Evolutionary conservation across 2,329 filamentous ascomycete genomes (phyloP).

Genomic region (Aspergillus aculeatinus): DNA sequence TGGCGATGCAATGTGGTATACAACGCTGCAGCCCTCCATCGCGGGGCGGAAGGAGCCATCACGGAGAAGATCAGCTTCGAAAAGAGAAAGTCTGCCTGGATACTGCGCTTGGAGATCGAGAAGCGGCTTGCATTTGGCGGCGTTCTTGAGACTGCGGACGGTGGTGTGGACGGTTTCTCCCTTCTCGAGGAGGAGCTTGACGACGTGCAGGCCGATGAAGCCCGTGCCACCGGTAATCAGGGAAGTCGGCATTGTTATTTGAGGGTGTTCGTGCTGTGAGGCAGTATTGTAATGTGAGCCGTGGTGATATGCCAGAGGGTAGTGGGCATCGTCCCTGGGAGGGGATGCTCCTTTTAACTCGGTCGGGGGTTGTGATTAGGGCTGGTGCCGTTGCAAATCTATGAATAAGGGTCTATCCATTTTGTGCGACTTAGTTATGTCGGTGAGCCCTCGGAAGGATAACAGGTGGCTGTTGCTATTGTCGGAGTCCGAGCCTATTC

Average conservation of each 20-base stretch:
- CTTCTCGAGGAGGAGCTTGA: constrained; percentile 19
- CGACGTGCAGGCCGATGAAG: constrained; percentile 19
- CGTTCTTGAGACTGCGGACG: constrained; percentile 17
- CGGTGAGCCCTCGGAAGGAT: too few species aligned
- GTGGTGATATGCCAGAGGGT: not conserved
- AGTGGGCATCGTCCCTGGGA: not conserved
- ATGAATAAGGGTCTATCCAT: not conserved
- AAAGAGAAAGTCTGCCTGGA: constrained; percentile 22
- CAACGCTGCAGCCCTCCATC: constrained; percentile 29
- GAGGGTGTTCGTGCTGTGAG: not conserved
- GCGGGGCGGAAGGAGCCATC: constrained; percentile 30
- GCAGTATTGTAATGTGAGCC: not conserved
- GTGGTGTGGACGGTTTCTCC: constrained; percentile 16
- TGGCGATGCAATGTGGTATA: constrained; percentile 39
- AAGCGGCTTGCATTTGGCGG: constrained; percentile 18
- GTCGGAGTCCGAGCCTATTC: too few species aligned
- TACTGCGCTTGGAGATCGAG: constrained; percentile 17
- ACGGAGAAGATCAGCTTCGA: constrained; percentile 32
- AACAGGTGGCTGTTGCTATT: too few species aligned
- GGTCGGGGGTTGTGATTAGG: not conserved
- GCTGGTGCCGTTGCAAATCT: not conserved
- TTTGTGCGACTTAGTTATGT: not conserved
- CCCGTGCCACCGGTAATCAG: constrained; percentile 22
- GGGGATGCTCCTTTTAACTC: not conserved
- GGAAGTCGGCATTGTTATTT: not conserved